Conservation (phyloP, 768 basidiomycete species). For the Auriscalpium orientale region DNA sequence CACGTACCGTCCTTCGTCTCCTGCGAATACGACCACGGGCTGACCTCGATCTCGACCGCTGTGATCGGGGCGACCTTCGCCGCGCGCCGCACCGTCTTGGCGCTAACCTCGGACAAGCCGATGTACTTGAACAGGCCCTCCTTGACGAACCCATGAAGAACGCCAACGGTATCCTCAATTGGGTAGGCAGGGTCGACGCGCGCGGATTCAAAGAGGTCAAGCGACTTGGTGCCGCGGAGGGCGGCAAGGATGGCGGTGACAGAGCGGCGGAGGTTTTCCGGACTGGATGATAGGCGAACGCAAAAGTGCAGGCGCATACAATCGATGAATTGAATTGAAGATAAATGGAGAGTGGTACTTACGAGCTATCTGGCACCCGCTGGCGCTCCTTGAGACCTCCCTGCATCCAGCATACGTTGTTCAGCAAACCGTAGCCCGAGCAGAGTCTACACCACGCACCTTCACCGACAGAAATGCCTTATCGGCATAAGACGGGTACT, state of each 20-base stretch:
- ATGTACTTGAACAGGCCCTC: slow-evolving; percentile 57
- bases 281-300: slow-evolving; percentile 9
- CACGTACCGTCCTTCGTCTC: slow-evolving; percentile 37
- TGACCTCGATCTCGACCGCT: slow-evolving; percentile 61
- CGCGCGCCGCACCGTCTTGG: slow-evolving; percentile 35
- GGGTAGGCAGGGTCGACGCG: slow-evolving; percentile 36
- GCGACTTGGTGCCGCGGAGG: slow-evolving; percentile 42
- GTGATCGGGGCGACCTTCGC: slow-evolving; percentile 45
- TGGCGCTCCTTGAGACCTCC: neutral
- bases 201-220: slow-evolving; percentile 55
- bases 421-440: too few relatives aligned
- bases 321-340: too few relatives aligned
- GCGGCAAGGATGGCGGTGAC: slow-evolving; percentile 35
- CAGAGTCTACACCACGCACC: slow-evolving; percentile 16
- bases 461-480: slow-evolving; percentile 44
- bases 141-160: slow-evolving; percentile 37
- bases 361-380: slow-evolving; percentile 5
- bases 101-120: slow-evolving; percentile 48
- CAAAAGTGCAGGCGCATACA: neutral
- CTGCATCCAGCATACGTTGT: neutral
- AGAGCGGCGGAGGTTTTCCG: slow-evolving; percentile 40
- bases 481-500: slow-evolving; percentile 36
- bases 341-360: neutral
- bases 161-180: slow-evolving; percentile 38
- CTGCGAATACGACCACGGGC: slow-evolving; percentile 50